Evolutionary conservation across 2,329 filamentous ascomycete species (phyloP).

Genomic region (Fusarium subglutinans): DNA sequence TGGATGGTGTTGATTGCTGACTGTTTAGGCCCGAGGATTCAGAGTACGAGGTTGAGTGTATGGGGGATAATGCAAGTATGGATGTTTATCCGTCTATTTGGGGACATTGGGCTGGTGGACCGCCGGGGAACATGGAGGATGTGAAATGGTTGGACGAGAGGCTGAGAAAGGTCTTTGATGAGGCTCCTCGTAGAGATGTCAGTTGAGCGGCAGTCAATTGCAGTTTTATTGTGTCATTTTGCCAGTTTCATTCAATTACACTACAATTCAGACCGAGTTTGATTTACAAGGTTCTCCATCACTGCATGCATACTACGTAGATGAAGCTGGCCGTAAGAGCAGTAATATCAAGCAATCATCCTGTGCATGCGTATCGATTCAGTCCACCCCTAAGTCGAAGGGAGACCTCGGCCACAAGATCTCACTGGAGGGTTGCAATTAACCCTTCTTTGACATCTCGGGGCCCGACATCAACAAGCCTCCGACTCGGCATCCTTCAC

Average conservation of each 20-base stretch:
- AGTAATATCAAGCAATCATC: fast-evolving
- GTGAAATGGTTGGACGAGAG: constrained; percentile 74
- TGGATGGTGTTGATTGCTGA: background rate
- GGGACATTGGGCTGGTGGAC: constrained; percentile 70
- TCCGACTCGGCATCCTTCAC: background rate
- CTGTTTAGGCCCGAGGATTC: constrained; percentile 71
- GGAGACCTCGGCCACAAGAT: background rate
- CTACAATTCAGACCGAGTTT: fast-evolving
- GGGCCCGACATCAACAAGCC: background rate
- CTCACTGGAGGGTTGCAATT: background rate
- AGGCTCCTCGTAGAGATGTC: background rate
- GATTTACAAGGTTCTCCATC: fast-evolving
- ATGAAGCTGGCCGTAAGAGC: background rate
- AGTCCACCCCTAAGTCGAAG: fast-evolving
- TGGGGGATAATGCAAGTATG: constrained; percentile 49
- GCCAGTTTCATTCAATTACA: fast-evolving
- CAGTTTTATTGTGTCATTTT: too few species aligned
- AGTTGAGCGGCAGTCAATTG: background rate
- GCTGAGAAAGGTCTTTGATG: constrained; percentile 28
- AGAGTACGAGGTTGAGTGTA: constrained; percentile 71
- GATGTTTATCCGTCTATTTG: constrained; percentile 54
- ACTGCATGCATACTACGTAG: background rate
- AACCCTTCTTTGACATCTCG: background rate
- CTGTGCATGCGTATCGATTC: fast-evolving
- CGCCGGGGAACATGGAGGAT: constrained; percentile 76